These are phyloP conservation scores for Trichoderma brevicompactum DNA, from an alignment of 2,329 filamentous ascomycete genomes.

Conservation along the genomic window DNA sequence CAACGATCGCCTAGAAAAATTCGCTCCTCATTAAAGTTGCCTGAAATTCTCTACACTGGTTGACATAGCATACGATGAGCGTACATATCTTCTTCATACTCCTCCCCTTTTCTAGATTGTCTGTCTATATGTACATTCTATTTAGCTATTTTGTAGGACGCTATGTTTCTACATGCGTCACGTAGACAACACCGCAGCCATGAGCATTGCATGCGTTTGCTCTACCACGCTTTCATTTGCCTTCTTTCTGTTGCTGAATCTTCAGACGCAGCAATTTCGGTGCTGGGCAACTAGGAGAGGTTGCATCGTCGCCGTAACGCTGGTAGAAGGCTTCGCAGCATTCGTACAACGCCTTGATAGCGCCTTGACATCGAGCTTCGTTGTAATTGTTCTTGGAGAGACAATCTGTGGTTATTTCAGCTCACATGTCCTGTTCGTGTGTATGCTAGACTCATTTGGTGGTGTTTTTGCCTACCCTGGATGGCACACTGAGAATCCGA, in stretches of 20 bases:
- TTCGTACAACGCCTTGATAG: slow-evolving; percentile 86
- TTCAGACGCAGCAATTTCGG: slow-evolving; percentile 78
- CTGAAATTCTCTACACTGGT: slow-evolving; percentile 56
- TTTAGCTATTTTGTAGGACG: slow-evolving; percentile 3
- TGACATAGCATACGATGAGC: slow-evolving; percentile 51
- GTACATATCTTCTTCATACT: slow-evolving; percentile 43
- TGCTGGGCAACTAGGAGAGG: slow-evolving; percentile 83
- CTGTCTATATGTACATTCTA: slow-evolving; percentile 12
- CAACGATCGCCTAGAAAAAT: slow-evolving; percentile 91
- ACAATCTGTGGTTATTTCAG: slow-evolving; percentile 65
- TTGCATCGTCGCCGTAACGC: slow-evolving; percentile 74
- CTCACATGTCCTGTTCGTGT: not conserved
- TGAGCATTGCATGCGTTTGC: not conserved
- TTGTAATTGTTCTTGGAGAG: slow-evolving; percentile 83
- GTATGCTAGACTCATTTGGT: not conserved
- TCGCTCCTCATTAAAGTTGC: slow-evolving; percentile 75
- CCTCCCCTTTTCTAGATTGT: not conserved
- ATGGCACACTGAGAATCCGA: slow-evolving; percentile 72
- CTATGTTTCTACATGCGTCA: not conserved
- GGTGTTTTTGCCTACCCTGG: slow-evolving; percentile 65
- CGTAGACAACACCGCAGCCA: not conserved
- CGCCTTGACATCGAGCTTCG: slow-evolving; percentile 77
- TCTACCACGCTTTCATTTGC: slow-evolving; percentile 29
- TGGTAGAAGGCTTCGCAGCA: slow-evolving; percentile 92
- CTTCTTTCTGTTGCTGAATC: slow-evolving; percentile 71